Evolutionary conservation across 1,284 basidiomycete species (phyloP).

Genomic region (Rhodotorula mucilaginosa): DNA sequence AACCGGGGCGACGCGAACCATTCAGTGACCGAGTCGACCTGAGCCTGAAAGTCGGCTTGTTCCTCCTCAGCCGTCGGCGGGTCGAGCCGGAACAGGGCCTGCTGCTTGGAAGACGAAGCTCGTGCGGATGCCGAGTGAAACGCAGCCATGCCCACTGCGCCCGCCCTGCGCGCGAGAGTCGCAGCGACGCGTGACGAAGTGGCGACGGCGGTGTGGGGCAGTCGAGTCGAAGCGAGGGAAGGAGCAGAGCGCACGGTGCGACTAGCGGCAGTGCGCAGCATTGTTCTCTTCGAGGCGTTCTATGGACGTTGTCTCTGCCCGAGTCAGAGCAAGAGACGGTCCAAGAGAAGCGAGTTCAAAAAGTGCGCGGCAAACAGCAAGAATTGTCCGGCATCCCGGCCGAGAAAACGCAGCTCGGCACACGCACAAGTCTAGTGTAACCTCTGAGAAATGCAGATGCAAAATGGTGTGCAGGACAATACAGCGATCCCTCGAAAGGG

Average conservation of each 20-base stretch:
- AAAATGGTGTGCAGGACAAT: not conserved
- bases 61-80: conserved; percentile 67
- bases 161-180: not conserved
- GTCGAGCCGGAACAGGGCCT: conserved; percentile 58
- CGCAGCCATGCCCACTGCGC: not conserved
- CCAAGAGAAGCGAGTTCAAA: not conserved
- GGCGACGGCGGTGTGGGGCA: not conserved
- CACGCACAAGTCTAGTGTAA: not conserved
- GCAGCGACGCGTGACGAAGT: not conserved
- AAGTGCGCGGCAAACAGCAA: not conserved
- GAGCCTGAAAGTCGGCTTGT: conserved; percentile 62
- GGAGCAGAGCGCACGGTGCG: not conserved
- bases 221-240: not conserved
- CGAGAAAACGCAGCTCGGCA: not conserved
- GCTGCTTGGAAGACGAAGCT: not conserved
- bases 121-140: not conserved
- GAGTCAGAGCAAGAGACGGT: not conserved
- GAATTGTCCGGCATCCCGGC: not conserved
- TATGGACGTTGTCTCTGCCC: not conserved
- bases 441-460: not conserved
- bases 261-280: conserved; percentile 7
- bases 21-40: conserved; percentile 62
- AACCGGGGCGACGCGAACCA: conserved; percentile 78
- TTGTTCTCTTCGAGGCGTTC: not conserved
- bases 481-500: no score